These are phyloP conservation scores for Talaromyces adpressus DNA, from an alignment of 495 filamentous ascomycete species.

Conservation along the genomic window DNA sequence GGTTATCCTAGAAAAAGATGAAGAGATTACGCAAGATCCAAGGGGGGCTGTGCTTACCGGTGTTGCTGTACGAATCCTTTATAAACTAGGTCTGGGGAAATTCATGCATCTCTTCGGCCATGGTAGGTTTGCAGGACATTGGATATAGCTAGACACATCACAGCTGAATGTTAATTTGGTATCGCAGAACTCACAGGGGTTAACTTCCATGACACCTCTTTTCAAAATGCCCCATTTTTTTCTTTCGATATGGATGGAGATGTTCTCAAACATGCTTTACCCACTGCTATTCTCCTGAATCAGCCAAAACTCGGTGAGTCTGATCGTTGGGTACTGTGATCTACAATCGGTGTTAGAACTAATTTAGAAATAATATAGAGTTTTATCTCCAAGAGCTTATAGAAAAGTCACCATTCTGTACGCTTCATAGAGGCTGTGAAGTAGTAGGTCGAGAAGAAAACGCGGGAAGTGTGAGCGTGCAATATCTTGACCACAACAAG, in stretches of 20 bases:
- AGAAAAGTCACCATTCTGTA: not conserved
- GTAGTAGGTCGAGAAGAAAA: slow-evolving; percentile 9
- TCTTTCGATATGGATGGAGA: not conserved
- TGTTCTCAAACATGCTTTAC: not conserved
- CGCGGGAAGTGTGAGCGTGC: slow-evolving; percentile 15
- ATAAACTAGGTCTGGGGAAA: not conserved
- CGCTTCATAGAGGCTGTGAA: not conserved
- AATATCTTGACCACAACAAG: slow-evolving; percentile 20
- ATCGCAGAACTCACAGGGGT: not conserved
- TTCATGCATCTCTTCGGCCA: not conserved
- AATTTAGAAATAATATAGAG: not conserved
- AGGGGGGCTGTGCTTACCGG: not conserved
- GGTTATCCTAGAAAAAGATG: not conserved
- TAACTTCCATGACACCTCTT: not conserved
- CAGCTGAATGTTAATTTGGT: not conserved
- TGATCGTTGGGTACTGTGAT: too few species aligned
- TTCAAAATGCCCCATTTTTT: not conserved
- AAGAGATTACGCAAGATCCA: not conserved
- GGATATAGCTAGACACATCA: not conserved
- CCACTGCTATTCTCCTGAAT: not conserved
- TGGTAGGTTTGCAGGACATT: not conserved
- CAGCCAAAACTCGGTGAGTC: not conserved
- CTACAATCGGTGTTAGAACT: too few species aligned
- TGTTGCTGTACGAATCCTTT: not conserved
- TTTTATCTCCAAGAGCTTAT: not conserved